Base-by-base conservation (phyloP, 2,329 filamentous ascomycete species). In the Fusarium sambucinum region DNA sequence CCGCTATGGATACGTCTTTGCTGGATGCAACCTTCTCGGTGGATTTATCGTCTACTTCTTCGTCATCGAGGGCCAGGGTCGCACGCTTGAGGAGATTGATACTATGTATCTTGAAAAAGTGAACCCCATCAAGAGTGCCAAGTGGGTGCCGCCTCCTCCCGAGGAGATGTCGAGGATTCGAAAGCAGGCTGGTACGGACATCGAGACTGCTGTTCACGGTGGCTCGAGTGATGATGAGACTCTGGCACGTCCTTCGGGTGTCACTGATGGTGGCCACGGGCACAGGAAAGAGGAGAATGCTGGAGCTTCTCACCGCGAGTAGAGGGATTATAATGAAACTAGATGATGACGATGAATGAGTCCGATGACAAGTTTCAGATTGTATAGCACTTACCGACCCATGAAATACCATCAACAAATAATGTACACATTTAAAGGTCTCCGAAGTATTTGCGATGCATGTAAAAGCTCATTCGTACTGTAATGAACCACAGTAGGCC, bases 81-180 rank as follows among this genome's bases (percentile, higher is more conserved):
- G 91, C 8, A 89, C 87, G 0, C 83, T 95, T 2, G 92, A 95
- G 79, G 91, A 94, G 77, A 91, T 95, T 56, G 92, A 95, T 72
- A 90, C 88, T 47, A 92, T 92, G 89, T 94, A 93, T 69, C 82
- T 92, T 35, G 82, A 90, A 50, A 80, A 81, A 27, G 88, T 92
- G 19, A 86, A 81, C 68, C 89, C 90, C 0, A 87, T 86, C 80
- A 86, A 88, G 81, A 90, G 87, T 70, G 76, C 80, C 45, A 80
- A 84, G 64, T 92, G 86, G 86, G 69, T 79, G 7, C 75, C 82
- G 0, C 82, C 82, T 0, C 75, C 80, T 3, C 79, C 81, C 0
- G 81, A 83, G 56, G 77, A 83, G 62, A 82, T 84, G 74, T 76
- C 79, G 0, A 73, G 76, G 16, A 82, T 83, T 14, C 75, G 82